Evolutionary conservation across 1,284 basidiomycete species (phyloP).

Genomic region (Tilletia caries): DNA sequence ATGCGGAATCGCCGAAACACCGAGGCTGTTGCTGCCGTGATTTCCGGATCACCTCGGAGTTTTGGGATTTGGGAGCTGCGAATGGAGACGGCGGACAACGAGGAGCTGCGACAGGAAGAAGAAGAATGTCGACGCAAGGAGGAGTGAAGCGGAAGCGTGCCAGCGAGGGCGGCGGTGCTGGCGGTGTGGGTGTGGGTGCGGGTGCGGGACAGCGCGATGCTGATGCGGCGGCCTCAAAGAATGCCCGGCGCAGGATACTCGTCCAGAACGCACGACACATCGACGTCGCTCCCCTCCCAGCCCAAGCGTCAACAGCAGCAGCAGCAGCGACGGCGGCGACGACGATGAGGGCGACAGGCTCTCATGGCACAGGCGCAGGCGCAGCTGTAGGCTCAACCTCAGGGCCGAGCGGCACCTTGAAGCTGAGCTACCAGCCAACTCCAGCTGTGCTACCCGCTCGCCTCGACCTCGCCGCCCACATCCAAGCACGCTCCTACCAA

Average conservation of each 20-base stretch:
- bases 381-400: no score
- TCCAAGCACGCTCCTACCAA: constrained; percentile 33
- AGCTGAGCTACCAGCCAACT: neutral
- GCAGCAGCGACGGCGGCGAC: constrained; percentile 1
- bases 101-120: neutral
- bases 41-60: neutral
- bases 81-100: neutral
- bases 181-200: neutral
- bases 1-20: neutral
- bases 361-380: neutral
- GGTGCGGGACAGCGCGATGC: neutral
- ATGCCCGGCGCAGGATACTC: neutral
- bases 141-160: neutral
- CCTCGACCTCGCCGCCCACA: constrained; percentile 26
- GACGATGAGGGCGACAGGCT: neutral
- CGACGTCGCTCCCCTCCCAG: constrained; percentile 11
- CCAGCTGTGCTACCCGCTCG: constrained; percentile 24
- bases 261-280: neutral
- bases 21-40: neutral
- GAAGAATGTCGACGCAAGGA: neutral
- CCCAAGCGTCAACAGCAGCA: constrained; percentile 22
- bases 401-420: neutral
- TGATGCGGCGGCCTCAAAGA: neutral
- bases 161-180: neutral
- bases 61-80: neutral